Percentiles rank a stretch among this genome's conserved stretches.
phyloP scores from a whole-genome alignment of 352 stramenopile species.

The Phytophthora vignae region DNA sequence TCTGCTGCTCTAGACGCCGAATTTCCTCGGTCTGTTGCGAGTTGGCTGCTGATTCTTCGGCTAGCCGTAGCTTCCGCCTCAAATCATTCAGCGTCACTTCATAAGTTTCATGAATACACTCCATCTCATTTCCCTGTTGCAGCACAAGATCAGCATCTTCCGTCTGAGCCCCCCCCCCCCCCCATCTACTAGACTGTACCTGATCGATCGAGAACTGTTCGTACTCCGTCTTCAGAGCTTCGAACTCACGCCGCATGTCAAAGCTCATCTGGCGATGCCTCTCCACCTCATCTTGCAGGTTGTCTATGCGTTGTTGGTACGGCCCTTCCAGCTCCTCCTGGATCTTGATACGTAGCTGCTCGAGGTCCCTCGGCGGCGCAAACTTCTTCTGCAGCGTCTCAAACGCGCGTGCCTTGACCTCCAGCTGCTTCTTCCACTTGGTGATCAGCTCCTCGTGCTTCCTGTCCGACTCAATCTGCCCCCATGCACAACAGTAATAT shows the following conservation, averaged over 20 bases:
- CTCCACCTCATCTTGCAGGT: slow-evolving; percentile 76
- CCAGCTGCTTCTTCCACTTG: slow-evolving; percentile 88
- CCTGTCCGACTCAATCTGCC: slow-evolving; percentile 80
- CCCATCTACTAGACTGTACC: slow-evolving; percentile 20
- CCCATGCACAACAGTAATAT: not conserved
- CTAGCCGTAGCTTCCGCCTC: slow-evolving; percentile 54
- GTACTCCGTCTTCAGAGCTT: slow-evolving; percentile 88
- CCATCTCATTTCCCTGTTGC: slow-evolving; percentile 72
- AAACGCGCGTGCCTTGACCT: slow-evolving; percentile 83
- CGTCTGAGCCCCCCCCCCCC: not conserved
- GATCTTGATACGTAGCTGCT: slow-evolving; percentile 85
- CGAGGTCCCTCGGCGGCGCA: slow-evolving; percentile 78
- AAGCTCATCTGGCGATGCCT: slow-evolving; percentile 75
- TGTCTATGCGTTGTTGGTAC: slow-evolving; percentile 71
- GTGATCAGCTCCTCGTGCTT: slow-evolving; percentile 84
- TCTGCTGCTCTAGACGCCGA: slow-evolving; percentile 64
- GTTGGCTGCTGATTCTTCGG: slow-evolving; percentile 51
- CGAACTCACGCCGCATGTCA: slow-evolving; percentile 72
- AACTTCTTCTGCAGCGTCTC: slow-evolving; percentile 87
- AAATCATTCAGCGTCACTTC: slow-evolving; percentile 66
- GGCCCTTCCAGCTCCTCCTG: slow-evolving; percentile 84
- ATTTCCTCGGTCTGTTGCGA: slow-evolving; percentile 50
- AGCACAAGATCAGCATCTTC: not conserved
- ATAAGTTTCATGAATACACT: slow-evolving; percentile 77
- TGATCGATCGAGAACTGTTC: slow-evolving; percentile 85